Evolutionary conservation across 2,329 filamentous ascomycete genomes (phyloP).

Genomic region (Dothistroma septosporum): DNA sequence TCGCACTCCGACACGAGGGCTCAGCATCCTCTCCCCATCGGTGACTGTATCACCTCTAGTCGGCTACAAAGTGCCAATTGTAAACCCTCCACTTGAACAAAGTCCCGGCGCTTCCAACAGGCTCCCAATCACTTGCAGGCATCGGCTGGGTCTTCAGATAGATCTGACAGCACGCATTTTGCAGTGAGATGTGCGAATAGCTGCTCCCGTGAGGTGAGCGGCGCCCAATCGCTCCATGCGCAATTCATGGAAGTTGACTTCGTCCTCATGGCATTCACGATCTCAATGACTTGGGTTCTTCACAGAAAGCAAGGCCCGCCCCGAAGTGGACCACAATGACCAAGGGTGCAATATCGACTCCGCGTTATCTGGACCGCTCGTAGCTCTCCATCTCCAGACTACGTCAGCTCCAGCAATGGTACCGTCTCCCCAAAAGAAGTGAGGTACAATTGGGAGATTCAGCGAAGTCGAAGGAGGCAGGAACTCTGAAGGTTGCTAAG

Average conservation of each 20-base stretch:
- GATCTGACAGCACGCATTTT: background rate
- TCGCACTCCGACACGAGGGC: background rate
- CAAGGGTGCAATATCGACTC: too few species aligned
- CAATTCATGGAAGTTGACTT: background rate
- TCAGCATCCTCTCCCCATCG: background rate
- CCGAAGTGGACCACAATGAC: too few species aligned
- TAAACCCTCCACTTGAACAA: background rate
- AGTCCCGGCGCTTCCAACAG: background rate
- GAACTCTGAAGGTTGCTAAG: too few species aligned
- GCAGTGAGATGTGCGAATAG: background rate
- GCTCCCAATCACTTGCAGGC: background rate
- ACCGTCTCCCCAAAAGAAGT: too few species aligned
- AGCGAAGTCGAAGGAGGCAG: too few species aligned
- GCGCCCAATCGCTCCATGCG: background rate
- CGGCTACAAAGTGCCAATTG: background rate
- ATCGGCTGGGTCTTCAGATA: background rate
- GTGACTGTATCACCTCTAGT: background rate
- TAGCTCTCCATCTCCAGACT: too few species aligned
- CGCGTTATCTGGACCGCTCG: too few species aligned
- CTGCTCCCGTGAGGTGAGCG: background rate
- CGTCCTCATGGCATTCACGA: background rate
- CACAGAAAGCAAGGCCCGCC: too few species aligned
- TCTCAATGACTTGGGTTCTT: too few species aligned
- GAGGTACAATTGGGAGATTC: too few species aligned
- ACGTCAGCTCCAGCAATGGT: too few species aligned